Evolutionary conservation across 176 grass and related monocot genomes (phyloP).

Genomic region (Canna indica): DNA sequence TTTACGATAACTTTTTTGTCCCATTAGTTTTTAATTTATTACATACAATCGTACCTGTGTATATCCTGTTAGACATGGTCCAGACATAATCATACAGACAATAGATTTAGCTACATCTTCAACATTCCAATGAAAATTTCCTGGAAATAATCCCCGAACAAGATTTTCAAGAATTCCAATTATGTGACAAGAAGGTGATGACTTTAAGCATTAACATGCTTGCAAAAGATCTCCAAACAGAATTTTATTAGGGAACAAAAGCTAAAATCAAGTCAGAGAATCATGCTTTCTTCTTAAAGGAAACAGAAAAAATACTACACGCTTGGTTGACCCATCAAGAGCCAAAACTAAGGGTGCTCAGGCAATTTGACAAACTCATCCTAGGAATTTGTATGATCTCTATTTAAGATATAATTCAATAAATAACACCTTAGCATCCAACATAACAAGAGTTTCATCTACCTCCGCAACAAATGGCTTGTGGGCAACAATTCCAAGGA

Average conservation of each 20-base stretch:
- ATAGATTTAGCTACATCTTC: slow-evolving; percentile 94
- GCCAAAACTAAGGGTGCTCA: background rate
- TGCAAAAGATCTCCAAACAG: background rate
- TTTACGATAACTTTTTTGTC: background rate
- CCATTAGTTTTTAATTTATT: background rate
- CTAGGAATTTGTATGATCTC: background rate
- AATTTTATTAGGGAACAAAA: too few species aligned
- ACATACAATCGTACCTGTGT: slow-evolving; percentile 46
- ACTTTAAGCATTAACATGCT: too few species aligned
- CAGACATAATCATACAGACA: slow-evolving; percentile 96
- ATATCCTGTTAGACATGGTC: slow-evolving; percentile 89
- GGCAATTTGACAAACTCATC: background rate
- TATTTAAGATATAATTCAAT: background rate
- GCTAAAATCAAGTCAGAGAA: background rate
- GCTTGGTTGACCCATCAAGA: background rate
- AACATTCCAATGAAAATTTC: slow-evolving; percentile 96
- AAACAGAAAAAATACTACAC: background rate
- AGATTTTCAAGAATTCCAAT: background rate
- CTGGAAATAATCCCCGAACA: slow-evolving; percentile 26
- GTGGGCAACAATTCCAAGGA: background rate
- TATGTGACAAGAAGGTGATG: too few species aligned
- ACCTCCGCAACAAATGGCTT: background rate
- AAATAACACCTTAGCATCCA: background rate
- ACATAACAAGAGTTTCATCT: background rate
- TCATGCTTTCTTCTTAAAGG: background rate